Evolutionary conservation across 345 rosid genomes (phyloP).

Genomic region (Geranium rotundifolium): DNA sequence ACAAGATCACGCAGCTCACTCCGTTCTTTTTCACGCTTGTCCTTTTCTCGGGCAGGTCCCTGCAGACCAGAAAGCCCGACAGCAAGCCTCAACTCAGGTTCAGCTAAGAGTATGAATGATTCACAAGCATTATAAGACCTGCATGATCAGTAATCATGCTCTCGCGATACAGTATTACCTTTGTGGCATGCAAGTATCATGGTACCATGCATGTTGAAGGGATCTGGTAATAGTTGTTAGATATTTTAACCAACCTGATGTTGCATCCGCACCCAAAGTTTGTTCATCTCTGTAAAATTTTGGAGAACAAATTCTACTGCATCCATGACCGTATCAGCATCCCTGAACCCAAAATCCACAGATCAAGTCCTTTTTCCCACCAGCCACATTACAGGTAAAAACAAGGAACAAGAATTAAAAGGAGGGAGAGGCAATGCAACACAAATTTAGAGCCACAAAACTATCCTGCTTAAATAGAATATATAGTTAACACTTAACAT

Average conservation of each 20-base stretch:
- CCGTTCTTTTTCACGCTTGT: conserved; percentile 96
- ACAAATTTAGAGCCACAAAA: not conserved
- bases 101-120: conserved; percentile 90
- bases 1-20: conserved; percentile 99
- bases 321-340: conserved; percentile 84
- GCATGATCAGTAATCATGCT: conserved; percentile 97
- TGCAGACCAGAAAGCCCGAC: conserved; percentile 99
- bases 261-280: conserved; percentile 99
- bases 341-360: conserved; percentile 30
- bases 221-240: conserved; percentile 40
- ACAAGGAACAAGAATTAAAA: not conserved
- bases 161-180: conserved; percentile 62
- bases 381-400: not conserved
- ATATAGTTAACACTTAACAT: not conserved
- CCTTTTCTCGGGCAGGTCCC: conserved; percentile 99
- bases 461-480: not conserved
- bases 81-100: conserved; percentile 96
- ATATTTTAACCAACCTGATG: conserved; percentile 92
- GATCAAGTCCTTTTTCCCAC: conserved; percentile 5
- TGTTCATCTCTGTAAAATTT: conserved; percentile 99
- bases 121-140: conserved; percentile 89
- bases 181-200: conserved; percentile 50
- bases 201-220: conserved; percentile 49
- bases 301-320: conserved; percentile 95
- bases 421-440: not conserved